Evolutionary conservation across 2,329 filamentous ascomycete species (phyloP), one percentile per base, ranked within the genome.

Genomic region (Clarireedia hainanense): DNA sequence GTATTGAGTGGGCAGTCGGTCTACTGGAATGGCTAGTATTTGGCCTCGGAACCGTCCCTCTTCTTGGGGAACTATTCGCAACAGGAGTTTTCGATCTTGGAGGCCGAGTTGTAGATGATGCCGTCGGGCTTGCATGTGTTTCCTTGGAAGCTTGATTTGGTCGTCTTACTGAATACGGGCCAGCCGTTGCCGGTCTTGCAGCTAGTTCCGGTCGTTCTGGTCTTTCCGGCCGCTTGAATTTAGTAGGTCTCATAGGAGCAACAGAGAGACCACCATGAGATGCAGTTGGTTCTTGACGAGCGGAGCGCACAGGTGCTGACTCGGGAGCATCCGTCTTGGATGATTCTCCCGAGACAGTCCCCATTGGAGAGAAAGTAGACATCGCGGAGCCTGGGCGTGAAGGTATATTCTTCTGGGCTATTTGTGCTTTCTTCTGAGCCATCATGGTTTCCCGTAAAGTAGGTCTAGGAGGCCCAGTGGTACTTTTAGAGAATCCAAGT

Each of bases 371-470:
- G 56, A 85, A 76, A 40, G 79, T 74, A 12, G 83, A 76, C 83
- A 85, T 84, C 53, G 83, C 81, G 36, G 82, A 85, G 9, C 80
- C 82, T 1, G 83, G 83, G 7, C 83, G 74, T 24, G 76, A 67
- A 10, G 80, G 81, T 1, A 83, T 68, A 52, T 76, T 80, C 58
- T 73, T 78, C 51, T 75, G 68, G 37, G 77, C 73, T 63, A 81
- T 63, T 5, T 74, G 68, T 26, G 80, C 81, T 64, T 76, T 89
- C 72, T 90, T 91, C 67, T 92, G 87, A 5, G 90, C 91, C 65
- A 90, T 74, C 77, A 96, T 91, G 3, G 89, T 78, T 65, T 96
- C 91, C 60, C 89, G 86, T 26, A 96, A 72, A 10, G 88, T 88
- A 10, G 83, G 80, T 59, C 85, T 85, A 42, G 75, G 69, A 14